Evolutionary conservation across 768 basidiomycete species (phyloP).

Genomic region (Phallus indusiatus): DNA sequence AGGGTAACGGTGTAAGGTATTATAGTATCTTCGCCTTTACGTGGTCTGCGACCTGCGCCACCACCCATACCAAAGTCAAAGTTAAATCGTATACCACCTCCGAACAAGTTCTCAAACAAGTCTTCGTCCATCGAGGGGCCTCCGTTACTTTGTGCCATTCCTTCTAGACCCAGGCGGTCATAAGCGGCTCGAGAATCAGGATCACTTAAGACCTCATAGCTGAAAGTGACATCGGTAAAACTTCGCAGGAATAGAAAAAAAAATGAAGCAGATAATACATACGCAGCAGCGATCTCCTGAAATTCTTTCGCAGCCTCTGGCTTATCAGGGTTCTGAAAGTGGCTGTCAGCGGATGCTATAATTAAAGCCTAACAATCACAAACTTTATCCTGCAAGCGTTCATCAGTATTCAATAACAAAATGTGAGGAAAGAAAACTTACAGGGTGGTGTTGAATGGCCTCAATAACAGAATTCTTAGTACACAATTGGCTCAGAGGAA

Average conservation of each 20-base stretch:
- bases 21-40: constrained; percentile 61
- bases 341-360: background rate
- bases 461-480: constrained; percentile 22
- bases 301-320: constrained; percentile 76
- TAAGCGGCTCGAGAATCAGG: constrained; percentile 59
- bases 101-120: constrained; percentile 69
- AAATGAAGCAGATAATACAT: constrained; percentile 21
- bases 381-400: constrained; percentile 55
- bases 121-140: constrained; percentile 52
- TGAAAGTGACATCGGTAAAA: constrained; percentile 19
- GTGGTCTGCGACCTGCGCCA: constrained; percentile 33
- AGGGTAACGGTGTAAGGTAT: constrained; percentile 79
- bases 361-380: background rate
- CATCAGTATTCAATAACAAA: constrained; percentile 2
- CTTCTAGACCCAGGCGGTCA: constrained; percentile 65
- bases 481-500: constrained; percentile 10
- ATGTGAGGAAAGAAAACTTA: constrained; percentile 27
- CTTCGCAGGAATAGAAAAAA: background rate
- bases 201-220: constrained; percentile 78
- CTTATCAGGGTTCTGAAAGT: constrained; percentile 71
- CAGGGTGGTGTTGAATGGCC: constrained; percentile 86
- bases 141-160: constrained; percentile 41
- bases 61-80: constrained; percentile 41
- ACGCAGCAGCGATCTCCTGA: constrained; percentile 87
- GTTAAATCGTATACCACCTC: constrained; percentile 50